Conservation (phyloP, 306 rosid species). For the Hippophae rhamnoides region DNA sequence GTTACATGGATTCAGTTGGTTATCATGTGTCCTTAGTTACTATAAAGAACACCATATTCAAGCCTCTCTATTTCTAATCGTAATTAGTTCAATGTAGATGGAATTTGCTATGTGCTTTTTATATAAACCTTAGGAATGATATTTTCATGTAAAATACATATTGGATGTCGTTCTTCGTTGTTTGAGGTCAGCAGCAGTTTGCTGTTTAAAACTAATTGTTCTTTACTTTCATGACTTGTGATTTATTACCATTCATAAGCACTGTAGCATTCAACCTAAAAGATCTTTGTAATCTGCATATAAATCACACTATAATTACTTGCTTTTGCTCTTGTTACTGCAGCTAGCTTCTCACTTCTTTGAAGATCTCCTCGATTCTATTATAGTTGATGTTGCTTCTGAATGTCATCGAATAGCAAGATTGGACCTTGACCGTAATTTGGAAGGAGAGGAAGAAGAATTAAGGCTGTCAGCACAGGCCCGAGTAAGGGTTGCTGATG, state of each 20-base stretch:
- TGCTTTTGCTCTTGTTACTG: constrained; percentile 30
- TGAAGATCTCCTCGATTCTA: constrained; percentile 76
- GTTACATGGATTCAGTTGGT: too few relatives aligned
- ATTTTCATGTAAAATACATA: too few relatives aligned
- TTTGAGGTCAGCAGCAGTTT: too few relatives aligned
- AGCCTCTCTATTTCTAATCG: not conserved
- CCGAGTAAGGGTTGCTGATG: constrained; percentile 75
- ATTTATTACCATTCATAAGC: not conserved
- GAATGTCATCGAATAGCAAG: constrained; percentile 88
- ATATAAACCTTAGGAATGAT: too few relatives aligned
- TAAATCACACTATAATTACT: constrained; percentile 2
- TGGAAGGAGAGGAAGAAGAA: constrained; percentile 96
- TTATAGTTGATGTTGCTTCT: constrained; percentile 88
- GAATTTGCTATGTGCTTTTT: not conserved
- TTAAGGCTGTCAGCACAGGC: constrained; percentile 82
- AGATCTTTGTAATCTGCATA: not conserved
- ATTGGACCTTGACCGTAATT: constrained; percentile 81
- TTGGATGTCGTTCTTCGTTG: too few relatives aligned
- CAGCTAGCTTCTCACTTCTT: constrained; percentile 73
- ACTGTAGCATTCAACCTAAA: not conserved
- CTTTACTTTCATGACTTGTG: not conserved
- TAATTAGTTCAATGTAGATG: not conserved
- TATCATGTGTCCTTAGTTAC: too few relatives aligned
- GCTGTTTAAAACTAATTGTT: not conserved
- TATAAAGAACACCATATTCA: too few relatives aligned